A percentile compares a stretch with the other conserved stretches of the same genome.
These are phyloP conservation scores for Hirsutella minnesotensis DNA, from an alignment of 2,329 filamentous ascomycete genomes.

Conservation along the genomic window DNA sequence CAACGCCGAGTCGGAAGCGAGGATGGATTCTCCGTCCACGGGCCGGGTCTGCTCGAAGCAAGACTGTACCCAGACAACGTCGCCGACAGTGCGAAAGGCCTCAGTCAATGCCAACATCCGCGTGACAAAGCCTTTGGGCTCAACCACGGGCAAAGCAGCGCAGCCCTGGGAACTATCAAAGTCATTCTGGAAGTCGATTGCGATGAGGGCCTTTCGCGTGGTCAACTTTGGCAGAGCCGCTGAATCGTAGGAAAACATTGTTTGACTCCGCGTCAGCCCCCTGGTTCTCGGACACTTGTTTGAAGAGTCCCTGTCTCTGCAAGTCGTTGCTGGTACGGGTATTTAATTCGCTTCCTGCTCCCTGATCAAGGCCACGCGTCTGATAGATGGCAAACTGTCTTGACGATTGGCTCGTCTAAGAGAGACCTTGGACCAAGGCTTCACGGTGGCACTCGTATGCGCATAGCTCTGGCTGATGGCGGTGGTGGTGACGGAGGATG, in stretches of 20 bases:
- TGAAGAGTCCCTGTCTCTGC: too few relatives aligned
- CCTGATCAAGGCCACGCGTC: too few relatives aligned
- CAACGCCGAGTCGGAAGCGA: slow-evolving; percentile 25
- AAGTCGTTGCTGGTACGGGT: too few relatives aligned
- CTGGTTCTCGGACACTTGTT: not conserved
- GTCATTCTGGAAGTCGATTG: slow-evolving; percentile 85
- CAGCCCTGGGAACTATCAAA: slow-evolving; percentile 59
- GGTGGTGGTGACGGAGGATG: too few relatives aligned
- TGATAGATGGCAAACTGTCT: too few relatives aligned
- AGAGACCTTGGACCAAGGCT: too few relatives aligned
- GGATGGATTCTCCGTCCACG: slow-evolving; percentile 39
- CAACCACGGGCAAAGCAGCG: slow-evolving; percentile 54
- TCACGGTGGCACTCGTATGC: too few relatives aligned
- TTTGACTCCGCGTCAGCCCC: not conserved
- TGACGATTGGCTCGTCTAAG: too few relatives aligned
- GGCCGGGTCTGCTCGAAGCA: slow-evolving; percentile 54
- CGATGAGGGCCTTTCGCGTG: slow-evolving; percentile 59
- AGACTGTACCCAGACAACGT: slow-evolving; percentile 77
- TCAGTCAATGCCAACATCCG: slow-evolving; percentile 54
- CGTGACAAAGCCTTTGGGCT: slow-evolving; percentile 53
- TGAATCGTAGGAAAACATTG: slow-evolving; percentile 46
- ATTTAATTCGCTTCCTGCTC: too few relatives aligned
- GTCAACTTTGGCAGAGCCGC: slow-evolving; percentile 42
- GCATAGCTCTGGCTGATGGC: too few relatives aligned
- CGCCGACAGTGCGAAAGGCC: slow-evolving; percentile 58